Evolutionary conservation across 2,329 filamentous ascomycete genomes (phyloP).

Genomic region (Pseudogymnoascus sp.): DNA sequence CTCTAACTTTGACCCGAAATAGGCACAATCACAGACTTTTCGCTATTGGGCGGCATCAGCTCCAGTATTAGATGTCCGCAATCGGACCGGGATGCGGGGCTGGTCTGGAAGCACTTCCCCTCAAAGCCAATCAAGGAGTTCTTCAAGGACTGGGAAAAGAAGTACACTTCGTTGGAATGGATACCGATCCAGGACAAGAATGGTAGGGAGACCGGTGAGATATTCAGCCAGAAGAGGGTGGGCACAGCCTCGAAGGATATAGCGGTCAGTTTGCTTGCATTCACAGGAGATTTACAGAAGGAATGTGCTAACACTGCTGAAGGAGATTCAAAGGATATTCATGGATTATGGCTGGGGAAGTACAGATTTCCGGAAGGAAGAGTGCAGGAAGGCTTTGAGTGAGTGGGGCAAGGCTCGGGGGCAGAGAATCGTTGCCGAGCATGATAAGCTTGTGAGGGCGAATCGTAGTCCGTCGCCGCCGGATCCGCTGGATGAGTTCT

Average conservation of each 20-base stretch:
- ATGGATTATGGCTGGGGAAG: constrained; percentile 10
- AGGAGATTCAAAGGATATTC: background rate
- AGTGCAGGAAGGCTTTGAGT: constrained; percentile 5
- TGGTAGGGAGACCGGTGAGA: background rate
- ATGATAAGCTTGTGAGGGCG: background rate
- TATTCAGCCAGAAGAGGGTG: constrained; percentile 6
- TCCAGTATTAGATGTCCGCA: background rate
- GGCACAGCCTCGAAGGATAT: background rate
- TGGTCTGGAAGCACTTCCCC: constrained; percentile 12
- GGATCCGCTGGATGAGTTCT: background rate
- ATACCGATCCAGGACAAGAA: background rate
- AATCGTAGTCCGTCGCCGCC: constrained; percentile 5
- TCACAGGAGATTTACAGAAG: background rate
- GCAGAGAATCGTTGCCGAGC: background rate
- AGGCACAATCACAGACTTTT: background rate
- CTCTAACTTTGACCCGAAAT: background rate
- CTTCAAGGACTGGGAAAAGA: constrained; percentile 14
- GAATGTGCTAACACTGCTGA: background rate
- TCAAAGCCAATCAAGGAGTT: constrained; percentile 15
- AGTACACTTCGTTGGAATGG: constrained; percentile 12
- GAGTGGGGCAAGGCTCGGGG: background rate
- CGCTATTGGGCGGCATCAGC: background rate
- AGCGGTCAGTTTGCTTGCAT: constrained; percentile 3
- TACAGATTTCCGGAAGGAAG: constrained; percentile 7
- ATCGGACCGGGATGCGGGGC: background rate